Conservation (phyloP, 768 basidiomycete genomes). For the Suillus decipiens region DNA sequence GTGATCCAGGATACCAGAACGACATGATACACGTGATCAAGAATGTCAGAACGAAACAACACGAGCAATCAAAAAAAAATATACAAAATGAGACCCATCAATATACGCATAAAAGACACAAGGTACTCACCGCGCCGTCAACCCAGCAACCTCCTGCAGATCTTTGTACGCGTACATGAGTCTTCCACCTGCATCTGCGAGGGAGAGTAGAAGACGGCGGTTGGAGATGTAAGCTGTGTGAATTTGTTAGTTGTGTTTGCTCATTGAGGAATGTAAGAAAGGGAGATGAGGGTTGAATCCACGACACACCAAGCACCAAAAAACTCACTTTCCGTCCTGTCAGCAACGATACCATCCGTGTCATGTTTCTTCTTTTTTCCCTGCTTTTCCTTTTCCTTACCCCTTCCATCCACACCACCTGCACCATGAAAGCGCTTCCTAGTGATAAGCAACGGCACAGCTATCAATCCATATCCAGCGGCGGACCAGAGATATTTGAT, state of each 20-base stretch:
- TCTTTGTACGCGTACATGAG: slow-evolving; percentile 98
- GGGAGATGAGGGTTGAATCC: not conserved
- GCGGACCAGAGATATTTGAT: slow-evolving; percentile 98
- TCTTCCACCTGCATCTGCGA: slow-evolving; percentile 95
- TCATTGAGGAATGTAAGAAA: not conserved
- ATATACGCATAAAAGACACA: not conserved
- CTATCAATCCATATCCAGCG: slow-evolving; percentile 87
- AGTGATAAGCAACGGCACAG: slow-evolving; percentile 83
- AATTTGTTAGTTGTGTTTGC: not conserved
- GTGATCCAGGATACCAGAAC: not conserved
- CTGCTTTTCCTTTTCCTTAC: slow-evolving; percentile 19
- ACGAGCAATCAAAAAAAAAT: not conserved
- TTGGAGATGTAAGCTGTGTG: slow-evolving; percentile 85
- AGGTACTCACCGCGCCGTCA: slow-evolving; percentile 56
- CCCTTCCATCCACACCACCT: slow-evolving; percentile 15
- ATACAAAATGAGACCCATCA: not conserved
- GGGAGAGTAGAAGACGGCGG: slow-evolving; percentile 82
- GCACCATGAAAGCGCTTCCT: slow-evolving; percentile 29
- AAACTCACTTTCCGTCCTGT: slow-evolving; percentile 49
- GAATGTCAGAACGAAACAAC: not conserved
- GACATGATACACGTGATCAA: not conserved
- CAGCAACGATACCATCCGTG: slow-evolving; percentile 41
- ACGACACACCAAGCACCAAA: not conserved
- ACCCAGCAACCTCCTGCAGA: slow-evolving; percentile 87
- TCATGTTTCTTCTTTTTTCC: slow-evolving; percentile 10